Evolutionary conservation across 2,329 filamentous ascomycete species (phyloP), one percentile per base, ranked within the genome.

Genomic region (Fusarium veterinarium): DNA sequence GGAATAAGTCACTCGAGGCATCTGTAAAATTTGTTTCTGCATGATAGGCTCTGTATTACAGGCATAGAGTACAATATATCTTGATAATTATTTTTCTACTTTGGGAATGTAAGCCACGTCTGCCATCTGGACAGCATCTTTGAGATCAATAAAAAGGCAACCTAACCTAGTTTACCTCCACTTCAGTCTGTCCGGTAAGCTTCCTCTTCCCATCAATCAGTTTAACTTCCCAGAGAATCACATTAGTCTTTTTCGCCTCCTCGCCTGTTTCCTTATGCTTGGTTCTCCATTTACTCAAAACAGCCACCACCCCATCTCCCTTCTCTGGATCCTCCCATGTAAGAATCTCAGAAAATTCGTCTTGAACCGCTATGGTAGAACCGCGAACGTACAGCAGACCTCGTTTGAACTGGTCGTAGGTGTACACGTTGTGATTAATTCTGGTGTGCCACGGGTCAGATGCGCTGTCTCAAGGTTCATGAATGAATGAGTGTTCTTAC

Each of bases 391-490:
- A 25, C 6, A 35, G 46, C 1, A 51, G 46, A 1, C n/a, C 46
- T 10, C 30, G 16, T 25, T 35, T 51, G 16, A 51, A 51, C 16
- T 35, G 30, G 3, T 51, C 30, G 8, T 25, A 35, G 1, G 30
- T 51, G 8, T 35, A 51, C 2, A 51, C 8, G 16, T 35, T 51
- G 16, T 35, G n/a, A 6, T 51, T 35, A 1, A 51, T 51, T 6
- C 46, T 51, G 3, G 0, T 2, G 8, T 6, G 8, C 0, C 11
- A 1, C 1, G 0, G 8, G 30, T 35, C 3, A 51, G 30, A 4
- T 48, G 0, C 7, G 8, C 3, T n/a, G 13, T 0, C 3, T 11
- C 19, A 8, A 30, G 0, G 4, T 3, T 30, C 5, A 8, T 11
- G 12, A 11, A 30, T 13, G 3, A 7, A 25, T 25, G 25, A 25